These are phyloP conservation scores for Ananas comosus DNA, from an alignment of 176 grass and related monocot genomes.

Conservation along the genomic window DNA sequence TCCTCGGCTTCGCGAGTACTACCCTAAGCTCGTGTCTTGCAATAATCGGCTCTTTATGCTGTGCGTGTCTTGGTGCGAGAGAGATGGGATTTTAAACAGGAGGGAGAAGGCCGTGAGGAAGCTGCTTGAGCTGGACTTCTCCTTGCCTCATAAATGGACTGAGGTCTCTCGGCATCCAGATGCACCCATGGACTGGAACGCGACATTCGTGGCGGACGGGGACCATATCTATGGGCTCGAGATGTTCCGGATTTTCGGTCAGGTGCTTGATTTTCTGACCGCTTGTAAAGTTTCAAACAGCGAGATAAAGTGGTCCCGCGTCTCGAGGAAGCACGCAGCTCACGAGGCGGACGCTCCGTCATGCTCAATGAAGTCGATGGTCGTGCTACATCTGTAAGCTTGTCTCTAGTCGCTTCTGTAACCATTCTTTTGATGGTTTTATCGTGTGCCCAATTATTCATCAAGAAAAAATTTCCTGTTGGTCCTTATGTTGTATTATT, in stretches of 20 bases:
- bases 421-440: background rate
- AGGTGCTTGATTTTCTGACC: constrained; percentile 80
- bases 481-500: background rate
- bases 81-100: constrained; percentile 37
- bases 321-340: constrained; percentile 42
- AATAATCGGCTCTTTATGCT: constrained; percentile 56
- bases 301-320: constrained; percentile 46
- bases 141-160: constrained; percentile 29
- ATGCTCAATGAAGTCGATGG: constrained; percentile 66
- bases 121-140: constrained; percentile 63
- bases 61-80: constrained; percentile 79
- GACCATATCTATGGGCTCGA: constrained; percentile 61
- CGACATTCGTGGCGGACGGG: constrained; percentile 32
- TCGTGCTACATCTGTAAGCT: constrained; percentile 37
- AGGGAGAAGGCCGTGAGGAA: constrained; percentile 81
- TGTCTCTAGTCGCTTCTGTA: background rate
- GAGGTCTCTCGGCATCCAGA: constrained; percentile 72
- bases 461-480: background rate
- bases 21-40: constrained; percentile 62
- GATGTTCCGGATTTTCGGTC: constrained; percentile 95
- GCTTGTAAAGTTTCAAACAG: constrained; percentile 34
- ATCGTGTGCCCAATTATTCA: background rate
- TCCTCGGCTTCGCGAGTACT: constrained; percentile 57
- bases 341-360: constrained; percentile 62
- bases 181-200: constrained; percentile 86